These are phyloP conservation scores for Neofusicoccum umdonicola DNA, from an alignment of 2,329 filamentous ascomycete genomes.

Conservation along the genomic window DNA sequence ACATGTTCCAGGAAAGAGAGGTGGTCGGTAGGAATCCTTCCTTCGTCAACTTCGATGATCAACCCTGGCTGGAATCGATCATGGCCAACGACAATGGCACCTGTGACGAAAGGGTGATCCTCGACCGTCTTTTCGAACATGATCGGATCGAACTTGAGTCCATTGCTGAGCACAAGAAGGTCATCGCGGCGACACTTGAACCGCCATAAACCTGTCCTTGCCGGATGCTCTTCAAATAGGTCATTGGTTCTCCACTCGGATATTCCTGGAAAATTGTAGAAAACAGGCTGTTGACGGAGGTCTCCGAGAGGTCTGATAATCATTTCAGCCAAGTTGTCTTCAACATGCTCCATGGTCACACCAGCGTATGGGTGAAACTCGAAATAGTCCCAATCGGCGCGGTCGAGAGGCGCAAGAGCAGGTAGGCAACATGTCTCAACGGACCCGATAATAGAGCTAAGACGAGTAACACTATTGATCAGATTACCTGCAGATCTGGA, in stretches of 20 bases:
- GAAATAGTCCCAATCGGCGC: constrained; percentile 28
- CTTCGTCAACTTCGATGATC: constrained; percentile 26
- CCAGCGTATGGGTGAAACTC: constrained; percentile 25
- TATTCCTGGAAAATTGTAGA: constrained; percentile 20
- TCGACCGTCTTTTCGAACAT: constrained; percentile 25
- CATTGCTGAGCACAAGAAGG: constrained; percentile 22
- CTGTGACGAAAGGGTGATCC: constrained; percentile 26
- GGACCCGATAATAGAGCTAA: constrained; percentile 26
- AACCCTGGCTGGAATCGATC: constrained; percentile 29
- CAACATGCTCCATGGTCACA: constrained; percentile 26
- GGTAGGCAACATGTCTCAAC: constrained; percentile 25
- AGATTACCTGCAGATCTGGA: constrained; percentile 20
- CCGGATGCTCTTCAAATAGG: constrained; percentile 21
- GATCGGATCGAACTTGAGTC: constrained; percentile 26
- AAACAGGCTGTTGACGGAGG: constrained; percentile 16
- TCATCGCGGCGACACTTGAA: constrained; percentile 25
- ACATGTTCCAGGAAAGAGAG: constrained; percentile 40
- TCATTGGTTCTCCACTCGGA: constrained; percentile 23
- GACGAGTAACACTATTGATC: constrained; percentile 22
- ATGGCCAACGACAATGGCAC: constrained; percentile 33
- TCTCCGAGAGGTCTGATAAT: constrained; percentile 16
- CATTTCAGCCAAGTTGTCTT: constrained; percentile 21
- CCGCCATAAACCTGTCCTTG: constrained; percentile 19
- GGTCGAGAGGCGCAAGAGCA: constrained; percentile 19
- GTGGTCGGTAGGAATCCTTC: constrained; percentile 5